Percentiles rank a stretch among this genome's conserved stretches.
Conservation (phyloP, 106 monocot genomes). For the Dioscorea alata region DNA sequence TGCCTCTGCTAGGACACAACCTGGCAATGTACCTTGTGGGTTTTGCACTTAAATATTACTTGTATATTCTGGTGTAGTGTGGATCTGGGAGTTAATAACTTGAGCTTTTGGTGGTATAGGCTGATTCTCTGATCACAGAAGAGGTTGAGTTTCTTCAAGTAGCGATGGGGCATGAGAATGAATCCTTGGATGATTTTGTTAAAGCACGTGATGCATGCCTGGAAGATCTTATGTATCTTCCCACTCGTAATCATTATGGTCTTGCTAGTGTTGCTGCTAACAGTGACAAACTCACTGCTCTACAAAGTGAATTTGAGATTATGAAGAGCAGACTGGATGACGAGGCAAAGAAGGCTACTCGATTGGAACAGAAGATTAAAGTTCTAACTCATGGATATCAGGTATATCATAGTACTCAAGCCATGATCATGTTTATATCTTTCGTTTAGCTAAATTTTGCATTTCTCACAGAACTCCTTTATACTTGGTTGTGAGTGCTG, state of each 20-base stretch:
- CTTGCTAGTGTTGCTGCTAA: slow-evolving; percentile 76
- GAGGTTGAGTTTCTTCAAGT: slow-evolving; percentile 62
- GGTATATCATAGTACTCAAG: slow-evolving; percentile 22
- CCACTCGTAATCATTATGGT: slow-evolving; percentile 63
- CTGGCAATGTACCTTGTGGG: too few relatives aligned
- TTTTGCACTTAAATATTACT: too few relatives aligned
- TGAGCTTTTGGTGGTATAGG: slow-evolving; percentile 26
- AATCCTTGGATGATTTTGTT: slow-evolving; percentile 87
- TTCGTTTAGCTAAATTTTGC: neutral
- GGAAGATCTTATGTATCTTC: slow-evolving; percentile 93
- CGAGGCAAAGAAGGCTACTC: slow-evolving; percentile 80
- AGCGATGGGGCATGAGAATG: slow-evolving; percentile 92
- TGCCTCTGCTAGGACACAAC: too few relatives aligned
- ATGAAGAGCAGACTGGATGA: slow-evolving; percentile 87
- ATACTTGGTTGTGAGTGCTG: neutral
- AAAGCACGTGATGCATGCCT: slow-evolving; percentile 89
- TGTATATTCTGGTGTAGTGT: too few relatives aligned
- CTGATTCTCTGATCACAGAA: slow-evolving; percentile 70
- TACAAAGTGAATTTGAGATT: slow-evolving; percentile 84
- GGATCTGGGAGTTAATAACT: neutral
- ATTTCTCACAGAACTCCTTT: too few relatives aligned
- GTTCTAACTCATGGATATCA: slow-evolving; percentile 87
- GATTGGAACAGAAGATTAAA: slow-evolving; percentile 86
- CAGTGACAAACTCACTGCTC: slow-evolving; percentile 68
- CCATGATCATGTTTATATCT: neutral